Evolutionary conservation across 2,329 filamentous ascomycete genomes (phyloP).

Genomic region (Clarireedia hainanense): DNA sequence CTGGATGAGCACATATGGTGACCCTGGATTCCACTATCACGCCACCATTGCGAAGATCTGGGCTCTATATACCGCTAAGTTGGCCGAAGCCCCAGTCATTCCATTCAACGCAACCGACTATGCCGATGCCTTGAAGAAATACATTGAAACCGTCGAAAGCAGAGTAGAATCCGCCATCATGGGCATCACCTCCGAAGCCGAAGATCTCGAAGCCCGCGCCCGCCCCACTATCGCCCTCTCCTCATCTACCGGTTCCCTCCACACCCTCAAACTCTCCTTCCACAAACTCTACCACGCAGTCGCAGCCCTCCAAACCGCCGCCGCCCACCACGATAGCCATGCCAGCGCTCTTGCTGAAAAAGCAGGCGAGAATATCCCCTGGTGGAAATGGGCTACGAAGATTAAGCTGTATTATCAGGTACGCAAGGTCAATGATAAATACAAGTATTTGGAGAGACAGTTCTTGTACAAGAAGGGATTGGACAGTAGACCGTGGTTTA

Average conservation of each 20-base stretch:
- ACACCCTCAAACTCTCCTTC: constrained; percentile 23
- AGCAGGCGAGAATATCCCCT: constrained; percentile 52
- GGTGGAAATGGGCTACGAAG: constrained; percentile 70
- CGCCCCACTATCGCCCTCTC: constrained; percentile 16
- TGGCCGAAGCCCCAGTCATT: constrained; percentile 44
- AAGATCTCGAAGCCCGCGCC: constrained; percentile 24
- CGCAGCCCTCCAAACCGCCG: constrained; percentile 18
- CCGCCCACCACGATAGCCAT: constrained; percentile 22
- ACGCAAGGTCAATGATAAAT: constrained; percentile 59
- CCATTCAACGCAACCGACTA: constrained; percentile 42
- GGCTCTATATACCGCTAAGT: constrained; percentile 40
- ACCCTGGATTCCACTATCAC: constrained; percentile 56
- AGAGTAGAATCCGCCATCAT: constrained; percentile 22
- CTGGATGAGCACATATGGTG: constrained; percentile 77
- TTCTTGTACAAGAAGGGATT: constrained; percentile 72
- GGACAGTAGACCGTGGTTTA: constrained; percentile 80
- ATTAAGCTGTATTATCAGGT: constrained; percentile 52
- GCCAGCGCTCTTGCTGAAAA: constrained; percentile 30
- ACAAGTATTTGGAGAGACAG: constrained; percentile 74
- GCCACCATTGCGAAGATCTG: constrained; percentile 47
- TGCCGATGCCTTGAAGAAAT: constrained; percentile 26
- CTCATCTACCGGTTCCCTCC: constrained; percentile 15
- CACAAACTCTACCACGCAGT: constrained; percentile 22
- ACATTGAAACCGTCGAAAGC: constrained; percentile 25
- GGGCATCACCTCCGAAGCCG: constrained; percentile 18